phyloP scores from a whole-genome alignment of 176 grass and related monocot species.

The Cenchrus purpureus region DNA sequence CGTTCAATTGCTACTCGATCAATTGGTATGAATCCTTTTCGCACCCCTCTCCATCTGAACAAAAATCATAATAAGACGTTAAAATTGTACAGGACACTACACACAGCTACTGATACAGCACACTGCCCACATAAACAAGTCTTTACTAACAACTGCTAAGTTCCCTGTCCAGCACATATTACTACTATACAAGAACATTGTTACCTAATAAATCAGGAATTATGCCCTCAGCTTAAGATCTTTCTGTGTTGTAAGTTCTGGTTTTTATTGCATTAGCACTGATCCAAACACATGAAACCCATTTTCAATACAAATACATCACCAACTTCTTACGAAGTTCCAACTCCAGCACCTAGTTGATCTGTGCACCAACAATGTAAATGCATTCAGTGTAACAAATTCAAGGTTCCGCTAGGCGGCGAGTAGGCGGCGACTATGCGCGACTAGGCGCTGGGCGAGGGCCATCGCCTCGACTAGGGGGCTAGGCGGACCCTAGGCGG shows the following conservation, averaged over 20 bases:
- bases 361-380: neutral
- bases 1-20: conserved; percentile 67
- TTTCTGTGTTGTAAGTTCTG: neutral
- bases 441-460: too few relatives aligned
- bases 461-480: too few relatives aligned
- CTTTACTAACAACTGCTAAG: neutral
- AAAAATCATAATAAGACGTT: conserved; percentile 29
- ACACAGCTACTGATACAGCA: neutral
- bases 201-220: neutral
- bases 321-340: neutral
- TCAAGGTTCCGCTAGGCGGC: too few relatives aligned
- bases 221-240: neutral
- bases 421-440: too few relatives aligned
- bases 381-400: neutral
- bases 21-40: conserved; percentile 50
- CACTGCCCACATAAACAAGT: neutral
- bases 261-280: neutral
- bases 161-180: neutral
- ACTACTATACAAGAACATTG: neutral
- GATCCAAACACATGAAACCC: neutral
- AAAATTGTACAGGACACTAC: neutral
- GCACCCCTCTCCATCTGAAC: conserved; percentile 75
- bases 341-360: neutral
- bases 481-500: too few relatives aligned
- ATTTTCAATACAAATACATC: neutral